These are phyloP conservation scores for Metarhizium anisopliae DNA, from an alignment of 2,329 filamentous ascomycete species.

Conservation along the genomic window DNA sequence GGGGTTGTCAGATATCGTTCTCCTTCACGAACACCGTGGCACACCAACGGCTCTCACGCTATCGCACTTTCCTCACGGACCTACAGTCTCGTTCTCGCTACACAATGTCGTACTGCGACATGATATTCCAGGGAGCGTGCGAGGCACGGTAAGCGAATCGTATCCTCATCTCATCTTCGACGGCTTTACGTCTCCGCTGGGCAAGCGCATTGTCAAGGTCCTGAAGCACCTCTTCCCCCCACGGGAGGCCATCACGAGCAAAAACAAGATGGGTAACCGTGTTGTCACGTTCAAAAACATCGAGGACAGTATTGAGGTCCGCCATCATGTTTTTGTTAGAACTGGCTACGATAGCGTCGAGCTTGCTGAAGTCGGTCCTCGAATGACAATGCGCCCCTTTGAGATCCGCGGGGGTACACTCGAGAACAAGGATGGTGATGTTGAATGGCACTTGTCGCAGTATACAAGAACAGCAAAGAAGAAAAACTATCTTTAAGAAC, in stretches of 20 bases:
- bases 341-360: conserved; percentile 87
- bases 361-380: conserved; percentile 78
- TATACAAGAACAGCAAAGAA: conserved; percentile 90
- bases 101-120: conserved; percentile 90
- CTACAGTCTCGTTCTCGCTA: conserved; percentile 69
- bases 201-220: conserved; percentile 76
- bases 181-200: conserved; percentile 75
- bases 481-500: conserved; percentile 46
- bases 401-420: conserved; percentile 86
- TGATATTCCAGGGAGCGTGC: conserved; percentile 80
- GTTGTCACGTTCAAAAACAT: conserved; percentile 93
- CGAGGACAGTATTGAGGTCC: conserved; percentile 86
- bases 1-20: conserved; percentile 73
- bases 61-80: conserved; percentile 81
- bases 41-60: conserved; percentile 84
- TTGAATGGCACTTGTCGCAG: conserved; percentile 93
- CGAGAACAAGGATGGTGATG: conserved; percentile 90
- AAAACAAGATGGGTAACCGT: conserved; percentile 71
- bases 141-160: conserved; percentile 82
- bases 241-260: conserved; percentile 62
- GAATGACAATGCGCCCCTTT: conserved; percentile 96
- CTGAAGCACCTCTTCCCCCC: conserved; percentile 93
- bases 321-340: conserved; percentile 76
- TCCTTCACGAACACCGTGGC: conserved; percentile 87
- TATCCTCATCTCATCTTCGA: conserved; percentile 97